phyloP scores from a whole-genome alignment of 371 early-diverging fungal genomes.

The Rhizomucor miehei region DNA sequence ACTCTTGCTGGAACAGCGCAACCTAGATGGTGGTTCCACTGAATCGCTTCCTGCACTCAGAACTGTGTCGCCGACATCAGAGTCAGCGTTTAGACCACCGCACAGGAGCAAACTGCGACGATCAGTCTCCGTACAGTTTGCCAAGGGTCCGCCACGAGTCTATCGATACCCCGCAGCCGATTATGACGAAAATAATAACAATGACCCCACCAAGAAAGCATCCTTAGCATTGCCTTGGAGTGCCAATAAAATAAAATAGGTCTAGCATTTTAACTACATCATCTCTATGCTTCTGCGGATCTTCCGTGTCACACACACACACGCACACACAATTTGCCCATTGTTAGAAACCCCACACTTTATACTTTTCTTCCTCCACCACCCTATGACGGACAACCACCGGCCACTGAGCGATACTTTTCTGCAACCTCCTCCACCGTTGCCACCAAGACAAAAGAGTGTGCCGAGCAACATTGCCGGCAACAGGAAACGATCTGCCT shows the following conservation, averaged over 20 bases:
- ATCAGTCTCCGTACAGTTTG: background rate
- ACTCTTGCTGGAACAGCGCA: no score
- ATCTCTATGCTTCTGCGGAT: no score
- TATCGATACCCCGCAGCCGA: constrained; percentile 1
- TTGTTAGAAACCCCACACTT: no score
- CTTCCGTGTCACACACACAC: no score
- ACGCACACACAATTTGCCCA: no score
- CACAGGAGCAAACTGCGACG: background rate
- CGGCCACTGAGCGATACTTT: background rate
- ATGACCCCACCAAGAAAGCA: background rate
- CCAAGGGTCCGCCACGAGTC: constrained; percentile 1
- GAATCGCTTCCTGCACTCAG: no score
- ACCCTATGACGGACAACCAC: background rate
- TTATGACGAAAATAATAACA: background rate
- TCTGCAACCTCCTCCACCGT: constrained; percentile 1
- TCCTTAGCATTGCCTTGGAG: no score
- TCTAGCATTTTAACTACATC: no score
- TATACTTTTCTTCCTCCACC: background rate
- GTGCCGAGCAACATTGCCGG: background rate
- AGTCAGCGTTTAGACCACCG: no score
- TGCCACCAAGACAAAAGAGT: background rate
- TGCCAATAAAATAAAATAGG: no score
- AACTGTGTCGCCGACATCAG: no score
- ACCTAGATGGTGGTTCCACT: no score
- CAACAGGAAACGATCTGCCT: constrained; percentile 6